A percentile compares a stretch with the other conserved stretches of the same genome.
These are phyloP conservation scores for Talaromyces verruculosus DNA, from an alignment of 2,329 filamentous ascomycete genomes.

Conservation along the genomic window DNA sequence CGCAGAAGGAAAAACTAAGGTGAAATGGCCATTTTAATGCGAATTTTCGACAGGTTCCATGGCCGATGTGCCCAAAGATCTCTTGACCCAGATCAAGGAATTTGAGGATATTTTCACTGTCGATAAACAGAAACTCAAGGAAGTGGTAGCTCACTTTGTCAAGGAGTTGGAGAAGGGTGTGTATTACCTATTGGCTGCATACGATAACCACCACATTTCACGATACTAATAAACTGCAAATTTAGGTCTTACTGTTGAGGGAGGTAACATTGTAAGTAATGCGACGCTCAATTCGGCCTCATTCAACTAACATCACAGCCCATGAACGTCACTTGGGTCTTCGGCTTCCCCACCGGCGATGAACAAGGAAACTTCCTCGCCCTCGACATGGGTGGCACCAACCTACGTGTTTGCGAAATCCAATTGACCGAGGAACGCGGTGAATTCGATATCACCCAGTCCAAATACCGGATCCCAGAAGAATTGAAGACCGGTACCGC, in stretches of 20 bases:
- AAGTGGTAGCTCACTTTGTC: constrained; percentile 86
- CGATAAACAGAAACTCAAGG: constrained; percentile 75
- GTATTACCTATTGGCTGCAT: neutral
- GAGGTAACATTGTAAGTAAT: constrained; percentile 80
- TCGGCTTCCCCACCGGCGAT: constrained; percentile 80
- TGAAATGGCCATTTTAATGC: constrained; percentile 16
- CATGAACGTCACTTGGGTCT: constrained; percentile 98
- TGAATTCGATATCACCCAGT: constrained; percentile 92
- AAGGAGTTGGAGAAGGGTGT: constrained; percentile 81
- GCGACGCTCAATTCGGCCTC: too few relatives aligned
- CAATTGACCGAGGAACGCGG: constrained; percentile 82
- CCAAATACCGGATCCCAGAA: constrained; percentile 92
- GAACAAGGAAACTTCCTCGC: constrained; percentile 87
- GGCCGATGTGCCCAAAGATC: constrained; percentile 83
- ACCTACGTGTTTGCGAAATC: constrained; percentile 91
- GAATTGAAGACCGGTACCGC: constrained; percentile 82
- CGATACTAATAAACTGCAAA: constrained; percentile 15
- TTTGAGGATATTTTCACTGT: constrained; percentile 85
- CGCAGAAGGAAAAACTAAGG: constrained; percentile 18
- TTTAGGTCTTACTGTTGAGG: constrained; percentile 76
- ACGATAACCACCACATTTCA: neutral
- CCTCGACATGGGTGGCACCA: constrained; percentile 94
- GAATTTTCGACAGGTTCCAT: constrained; percentile 66
- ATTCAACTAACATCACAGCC: constrained; percentile 57
- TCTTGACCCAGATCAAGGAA: constrained; percentile 75